These are phyloP conservation scores for Pachyrhizus erosus DNA, from an alignment of 306 rosid genomes.

Conservation along the genomic window DNA sequence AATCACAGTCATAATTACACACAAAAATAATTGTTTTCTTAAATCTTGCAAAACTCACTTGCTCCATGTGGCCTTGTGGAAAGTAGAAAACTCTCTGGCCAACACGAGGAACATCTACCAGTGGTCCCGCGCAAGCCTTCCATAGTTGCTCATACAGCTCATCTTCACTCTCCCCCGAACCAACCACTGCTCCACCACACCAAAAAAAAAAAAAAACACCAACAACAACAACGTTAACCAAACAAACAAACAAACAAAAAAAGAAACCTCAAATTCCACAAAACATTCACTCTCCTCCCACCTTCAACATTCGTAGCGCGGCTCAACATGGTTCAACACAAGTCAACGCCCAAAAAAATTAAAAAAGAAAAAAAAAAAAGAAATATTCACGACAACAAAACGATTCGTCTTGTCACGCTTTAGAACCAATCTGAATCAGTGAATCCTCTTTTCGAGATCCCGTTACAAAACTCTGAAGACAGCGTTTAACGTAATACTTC, in stretches of 20 bases:
- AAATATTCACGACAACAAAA: not conserved
- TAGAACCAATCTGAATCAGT: constrained; percentile 28
- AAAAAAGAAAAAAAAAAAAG: not conserved
- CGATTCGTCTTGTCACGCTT: not conserved
- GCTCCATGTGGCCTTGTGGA: constrained; percentile 98
- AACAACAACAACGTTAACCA: not conserved
- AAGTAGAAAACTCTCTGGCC: constrained; percentile 78
- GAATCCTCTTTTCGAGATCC: constrained; percentile 49
- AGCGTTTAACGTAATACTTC: not conserved
- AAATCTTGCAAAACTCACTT: constrained; percentile 53
- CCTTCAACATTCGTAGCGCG: constrained; percentile 70
- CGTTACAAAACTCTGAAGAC: not conserved
- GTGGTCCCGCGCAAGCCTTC: constrained; percentile 91
- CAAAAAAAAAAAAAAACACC: not conserved
- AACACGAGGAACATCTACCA: constrained; percentile 75
- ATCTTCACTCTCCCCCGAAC: constrained; percentile 54
- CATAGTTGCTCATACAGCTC: constrained; percentile 73
- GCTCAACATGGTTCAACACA: constrained; percentile 67
- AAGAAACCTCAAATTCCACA: not conserved
- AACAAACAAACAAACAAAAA: not conserved
- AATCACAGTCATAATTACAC: not conserved
- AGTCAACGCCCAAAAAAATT: constrained; percentile 36
- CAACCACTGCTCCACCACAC: constrained; percentile 34
- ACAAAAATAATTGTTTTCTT: not conserved
- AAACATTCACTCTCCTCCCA: constrained; percentile 35